phyloP scores from a whole-genome alignment of 306 rosid species.

The Senna siamea region DNA sequence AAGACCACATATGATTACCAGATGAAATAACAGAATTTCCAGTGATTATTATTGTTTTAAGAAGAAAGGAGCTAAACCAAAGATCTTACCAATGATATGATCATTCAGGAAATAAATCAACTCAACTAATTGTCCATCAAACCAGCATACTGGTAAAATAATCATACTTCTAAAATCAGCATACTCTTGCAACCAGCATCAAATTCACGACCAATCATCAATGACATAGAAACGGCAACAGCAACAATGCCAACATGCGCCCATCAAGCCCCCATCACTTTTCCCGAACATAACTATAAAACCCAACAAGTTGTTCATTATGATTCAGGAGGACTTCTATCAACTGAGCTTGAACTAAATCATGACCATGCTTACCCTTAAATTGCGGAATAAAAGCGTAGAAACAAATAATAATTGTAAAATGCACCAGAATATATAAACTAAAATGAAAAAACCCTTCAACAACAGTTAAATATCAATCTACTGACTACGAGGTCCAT shows the following conservation, averaged over 20 bases:
- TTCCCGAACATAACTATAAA: conserved; percentile 83
- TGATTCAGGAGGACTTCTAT: conserved; percentile 43
- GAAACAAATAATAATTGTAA: not conserved
- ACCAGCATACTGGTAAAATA: conserved; percentile 64
- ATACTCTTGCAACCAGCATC: conserved; percentile 75
- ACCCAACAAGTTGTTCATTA: conserved; percentile 69
- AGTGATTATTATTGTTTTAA: conserved; percentile 39
- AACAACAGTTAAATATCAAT: conserved; percentile 30
- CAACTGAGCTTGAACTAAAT: conserved; percentile 37
- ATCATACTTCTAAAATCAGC: conserved; percentile 72
- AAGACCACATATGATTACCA: conserved; percentile 44
- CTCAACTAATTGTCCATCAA: conserved; percentile 61
- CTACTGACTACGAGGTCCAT: conserved; percentile 50
- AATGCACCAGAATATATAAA: conserved; percentile 14
- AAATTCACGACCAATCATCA: conserved; percentile 72
- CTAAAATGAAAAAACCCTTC: conserved; percentile 33
- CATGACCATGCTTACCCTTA: conserved; percentile 32
- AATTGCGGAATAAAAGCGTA: conserved; percentile 13
- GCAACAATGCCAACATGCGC: conserved; percentile 66
- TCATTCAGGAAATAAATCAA: conserved; percentile 52
- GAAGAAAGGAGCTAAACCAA: conserved; percentile 46
- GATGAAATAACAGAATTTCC: conserved; percentile 51
- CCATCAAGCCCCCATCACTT: conserved; percentile 65
- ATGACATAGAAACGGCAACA: conserved; percentile 68
- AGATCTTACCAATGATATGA: conserved; percentile 63